Base-by-base conservation (phyloP, 805 yeast genomes). In the Metschnikowia anglica region DNA sequence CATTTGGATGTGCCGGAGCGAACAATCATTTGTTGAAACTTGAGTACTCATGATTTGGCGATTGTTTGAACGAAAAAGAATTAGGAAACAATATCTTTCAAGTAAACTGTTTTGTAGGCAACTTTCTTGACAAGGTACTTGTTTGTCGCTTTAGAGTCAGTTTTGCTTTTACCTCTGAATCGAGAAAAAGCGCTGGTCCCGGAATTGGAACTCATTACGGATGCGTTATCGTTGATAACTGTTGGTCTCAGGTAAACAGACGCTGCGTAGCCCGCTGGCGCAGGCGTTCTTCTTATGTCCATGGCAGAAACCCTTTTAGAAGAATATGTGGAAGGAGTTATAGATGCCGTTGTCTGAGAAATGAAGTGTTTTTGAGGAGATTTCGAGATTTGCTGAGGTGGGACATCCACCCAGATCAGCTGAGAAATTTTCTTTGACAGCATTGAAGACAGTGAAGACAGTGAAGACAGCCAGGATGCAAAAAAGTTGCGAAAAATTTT, bases 71-170 rank as follows among this genome's bases (percentile, higher is more conserved):
- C n/a, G 7, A 27, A 6, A n/a, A 7, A 6, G 6, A 20, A 30
- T 34, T 20, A 46, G 12, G 37, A 35, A 7, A 52, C 37, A 12
- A 52, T 18, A 33, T 52, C 56, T 39, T 44, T 52, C 27, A 52
- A 40, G 39, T 43, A 48, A 20, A 52, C 33, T 19, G 53, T 50
- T 33, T 53, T 48, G 50, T 62, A 58, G 7, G 66, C 61, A 25
- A 48, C 53, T 30, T 53, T 47, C 30, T 51, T 53, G 21, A 65
- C 60, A 13, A 44, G 44, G 46, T 64, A 63, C 47, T 63, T 65
- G 48, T 57, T 48, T 12, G 37, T 26, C n/a, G 19, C 16, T 30
- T 43, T 52, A 18, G 45, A 36, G 8, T 45, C 47, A 12, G 19
- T 17, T 19, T 25, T 46, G 16, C 31, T 26, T 34, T 17, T 35